These are phyloP conservation scores for Rubia tinctorum DNA, from an alignment of 305 asterid species.

Conservation along the genomic window DNA sequence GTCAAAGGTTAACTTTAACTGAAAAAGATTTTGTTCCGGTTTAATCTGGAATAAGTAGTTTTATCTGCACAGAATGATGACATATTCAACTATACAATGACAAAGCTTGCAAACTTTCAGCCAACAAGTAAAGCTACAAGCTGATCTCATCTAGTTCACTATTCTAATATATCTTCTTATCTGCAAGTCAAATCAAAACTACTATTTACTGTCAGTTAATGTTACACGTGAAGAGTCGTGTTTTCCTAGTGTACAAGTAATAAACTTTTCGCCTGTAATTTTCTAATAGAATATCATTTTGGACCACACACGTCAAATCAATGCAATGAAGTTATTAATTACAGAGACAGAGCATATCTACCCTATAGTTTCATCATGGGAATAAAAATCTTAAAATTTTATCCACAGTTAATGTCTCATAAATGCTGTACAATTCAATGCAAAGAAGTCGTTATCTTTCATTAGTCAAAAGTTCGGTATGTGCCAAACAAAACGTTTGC, in stretches of 20 bases:
- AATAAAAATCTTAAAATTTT: conserved; percentile 1
- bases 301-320: not conserved
- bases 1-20: no score
- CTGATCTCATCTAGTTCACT: conserved; percentile 13
- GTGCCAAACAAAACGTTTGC: not conserved
- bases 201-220: not conserved
- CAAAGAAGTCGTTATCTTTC: conserved; percentile 7
- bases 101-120: conserved; percentile 12
- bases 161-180: conserved; percentile 12
- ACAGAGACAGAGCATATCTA: conserved; percentile 12
- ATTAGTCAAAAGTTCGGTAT: conserved; percentile 2
- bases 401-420: conserved; percentile 9
- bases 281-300: not conserved
- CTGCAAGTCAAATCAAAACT: conserved; percentile 4
- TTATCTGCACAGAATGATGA: not conserved
- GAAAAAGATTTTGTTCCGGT: no score
- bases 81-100: not conserved
- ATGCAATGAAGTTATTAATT: not conserved
- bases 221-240: not conserved
- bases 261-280: no score
- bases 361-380: not conserved
- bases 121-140: conserved; percentile 8
- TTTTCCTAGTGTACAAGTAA: no score
- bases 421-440: not conserved
- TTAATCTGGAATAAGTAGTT: no score